Base-by-base conservation (phyloP, 129 eudicot genomes). In the Pseudognaphalium luteoalbum region DNA sequence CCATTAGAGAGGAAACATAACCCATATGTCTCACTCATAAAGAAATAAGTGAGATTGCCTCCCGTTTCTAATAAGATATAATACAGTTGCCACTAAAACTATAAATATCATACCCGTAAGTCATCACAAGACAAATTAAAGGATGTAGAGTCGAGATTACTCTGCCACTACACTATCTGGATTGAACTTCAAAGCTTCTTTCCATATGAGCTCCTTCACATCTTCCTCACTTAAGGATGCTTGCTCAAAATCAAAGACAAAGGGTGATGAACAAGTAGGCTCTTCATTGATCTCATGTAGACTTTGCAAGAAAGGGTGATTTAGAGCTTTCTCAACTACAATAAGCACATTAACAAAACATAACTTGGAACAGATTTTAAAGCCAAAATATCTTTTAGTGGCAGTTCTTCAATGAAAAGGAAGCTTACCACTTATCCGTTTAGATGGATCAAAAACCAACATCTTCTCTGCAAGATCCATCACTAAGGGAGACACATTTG, bases 251-350 rank as follows among this genome's bases (percentile, higher is more conserved):
- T 90, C 98, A 73, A 92, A 92, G 22, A 66, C 77, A 71, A 92
- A 92, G 3, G 98, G 92, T 22, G 84, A 76, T n/a, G 87, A 62
- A 82, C 98, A 92, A 81, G 84, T 85, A 11, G 98, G 98, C 86
- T 92, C 98, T 84, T 92, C 98, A 6, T 92, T 92, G 76, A 92
- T 92, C 90, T 92, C 96, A 61, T 92, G 98, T 17, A 92, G 89
- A 70, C 98, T 86, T 41, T 68, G 83, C 66, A 92, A 51, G 77
- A 89, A 92, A 28, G 98, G 96, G 71, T 92, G 96, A 80, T 86
- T 87, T 66, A 92, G 76, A 39, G 98, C 98, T 60, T 92, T 94
- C 81, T 92, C 98, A 70, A 92, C 98, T 92, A 12, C 42, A 25
- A 29, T 34, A 11, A 10, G 28, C 66, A 78, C 63, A 56, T 50